Conservation (phyloP, 2,329 filamentous ascomycete species). For the Aspergillus luchuensis region DNA sequence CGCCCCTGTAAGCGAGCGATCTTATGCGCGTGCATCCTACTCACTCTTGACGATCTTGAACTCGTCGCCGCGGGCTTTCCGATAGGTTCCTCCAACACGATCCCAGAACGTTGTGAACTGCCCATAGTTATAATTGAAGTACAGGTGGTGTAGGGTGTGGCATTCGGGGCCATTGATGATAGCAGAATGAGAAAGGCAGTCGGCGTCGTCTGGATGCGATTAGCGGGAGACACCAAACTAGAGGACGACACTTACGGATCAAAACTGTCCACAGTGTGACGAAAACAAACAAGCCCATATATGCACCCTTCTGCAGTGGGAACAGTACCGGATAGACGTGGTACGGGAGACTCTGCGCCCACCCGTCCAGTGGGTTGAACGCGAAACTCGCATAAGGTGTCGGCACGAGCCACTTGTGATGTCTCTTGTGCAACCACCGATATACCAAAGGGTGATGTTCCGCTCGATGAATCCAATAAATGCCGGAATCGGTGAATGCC, state of each 20-base stretch:
- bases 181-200: slow-evolving; percentile 83
- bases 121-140: slow-evolving; percentile 91
- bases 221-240: neutral
- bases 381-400: slow-evolving; percentile 89
- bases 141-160: slow-evolving; percentile 87
- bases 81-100: slow-evolving; percentile 71
- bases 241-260: slow-evolving; percentile 56
- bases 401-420: slow-evolving; percentile 99
- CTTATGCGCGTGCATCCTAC: neutral
- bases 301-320: slow-evolving; percentile 86
- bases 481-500: slow-evolving; percentile 80
- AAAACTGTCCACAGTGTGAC: slow-evolving; percentile 96
- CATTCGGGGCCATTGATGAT: slow-evolving; percentile 94
- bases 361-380: slow-evolving; percentile 93
- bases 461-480: slow-evolving; percentile 88
- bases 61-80: slow-evolving; percentile 20
- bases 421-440: slow-evolving; percentile 88
- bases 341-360: slow-evolving; percentile 82
- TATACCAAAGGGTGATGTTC: slow-evolving; percentile 79
- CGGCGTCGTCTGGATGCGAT: slow-evolving; percentile 67
- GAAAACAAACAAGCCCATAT: slow-evolving; percentile 80
- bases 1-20: no score
- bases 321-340: slow-evolving; percentile 90
- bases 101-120: slow-evolving; percentile 95
- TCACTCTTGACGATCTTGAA: slow-evolving; percentile 12